Percentiles rank a stretch among this genome's conserved stretches.
Evolutionary conservation across 768 basidiomycete genomes (phyloP).

Genomic region (Hemileccinum rubropunctum): DNA sequence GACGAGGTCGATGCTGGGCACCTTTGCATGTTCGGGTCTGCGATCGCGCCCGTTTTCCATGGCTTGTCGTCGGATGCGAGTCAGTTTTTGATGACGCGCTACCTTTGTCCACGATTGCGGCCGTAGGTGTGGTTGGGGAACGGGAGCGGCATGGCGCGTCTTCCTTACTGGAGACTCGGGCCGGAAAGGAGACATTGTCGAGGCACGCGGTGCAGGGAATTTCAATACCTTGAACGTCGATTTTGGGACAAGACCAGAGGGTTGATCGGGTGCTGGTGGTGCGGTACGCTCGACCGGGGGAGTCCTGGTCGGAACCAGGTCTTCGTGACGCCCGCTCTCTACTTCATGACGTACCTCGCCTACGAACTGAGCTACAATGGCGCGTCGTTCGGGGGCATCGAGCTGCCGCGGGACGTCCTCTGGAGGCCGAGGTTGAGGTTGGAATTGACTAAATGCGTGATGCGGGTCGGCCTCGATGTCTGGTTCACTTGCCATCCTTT

Average conservation of each 20-base stretch:
- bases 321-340: not conserved
- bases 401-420: not conserved
- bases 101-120: not conserved
- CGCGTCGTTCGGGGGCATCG: not conserved
- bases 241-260: not conserved
- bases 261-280: not conserved
- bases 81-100: slow-evolving; percentile 8
- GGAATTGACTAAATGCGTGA: slow-evolving; percentile 18
- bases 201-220: slow-evolving; percentile 16
- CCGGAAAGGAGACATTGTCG: slow-evolving; percentile 20
- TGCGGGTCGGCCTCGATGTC: not conserved
- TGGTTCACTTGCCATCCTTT: not conserved
- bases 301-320: not conserved
- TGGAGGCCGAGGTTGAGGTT: not conserved
- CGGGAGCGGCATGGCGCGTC: not conserved
- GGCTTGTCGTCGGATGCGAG: slow-evolving; percentile 18
- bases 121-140: not conserved
- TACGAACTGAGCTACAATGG: slow-evolving; percentile 1
- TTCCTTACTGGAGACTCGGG: not conserved
- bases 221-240: not conserved
- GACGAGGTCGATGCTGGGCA: slow-evolving; percentile 25
- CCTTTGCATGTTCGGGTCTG: not conserved
- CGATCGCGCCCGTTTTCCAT: not conserved
- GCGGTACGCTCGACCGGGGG: slow-evolving; percentile 4
- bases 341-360: not conserved